Evolutionary conservation across 2,329 filamentous ascomycete genomes (phyloP).

Genomic region (Helotiales sp.): DNA sequence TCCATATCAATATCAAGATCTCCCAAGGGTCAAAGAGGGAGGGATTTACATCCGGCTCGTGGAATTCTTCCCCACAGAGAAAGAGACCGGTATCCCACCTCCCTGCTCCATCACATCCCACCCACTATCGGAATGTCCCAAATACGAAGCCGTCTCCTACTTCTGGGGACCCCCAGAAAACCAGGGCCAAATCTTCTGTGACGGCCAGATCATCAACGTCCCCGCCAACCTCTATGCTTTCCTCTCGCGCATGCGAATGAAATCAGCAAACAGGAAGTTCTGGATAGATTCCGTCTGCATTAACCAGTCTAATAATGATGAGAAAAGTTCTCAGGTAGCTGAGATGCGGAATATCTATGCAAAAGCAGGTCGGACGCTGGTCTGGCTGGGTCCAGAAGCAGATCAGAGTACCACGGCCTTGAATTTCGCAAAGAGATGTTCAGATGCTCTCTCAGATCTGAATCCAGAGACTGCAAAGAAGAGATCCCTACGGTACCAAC

Average conservation of each 20-base stretch:
- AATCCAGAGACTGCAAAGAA: not conserved
- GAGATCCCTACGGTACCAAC: not conserved
- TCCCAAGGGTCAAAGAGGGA: not conserved
- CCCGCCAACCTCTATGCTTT: not conserved
- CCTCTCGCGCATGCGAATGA: not conserved
- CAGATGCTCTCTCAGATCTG: not conserved
- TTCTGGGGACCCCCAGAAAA: slow-evolving; percentile 4
- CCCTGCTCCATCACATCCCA: not conserved
- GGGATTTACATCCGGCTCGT: slow-evolving; percentile 5
- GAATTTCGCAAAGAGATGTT: slow-evolving; percentile 5
- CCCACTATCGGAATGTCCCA: slow-evolving; percentile 1
- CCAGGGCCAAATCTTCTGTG: not conserved
- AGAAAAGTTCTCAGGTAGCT: slow-evolving; percentile 32
- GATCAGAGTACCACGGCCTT: not conserved
- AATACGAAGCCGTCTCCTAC: slow-evolving; percentile 13
- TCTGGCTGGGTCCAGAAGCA: slow-evolving; percentile 1
- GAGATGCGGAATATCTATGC: slow-evolving; percentile 36
- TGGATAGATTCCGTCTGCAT: slow-evolving; percentile 41
- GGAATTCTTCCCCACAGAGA: not conserved
- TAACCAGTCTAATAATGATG: slow-evolving; percentile 31
- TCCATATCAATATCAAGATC: not conserved
- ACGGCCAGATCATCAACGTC: slow-evolving; percentile 8
- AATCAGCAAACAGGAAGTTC: slow-evolving; percentile 12
- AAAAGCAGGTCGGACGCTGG: slow-evolving; percentile 8
- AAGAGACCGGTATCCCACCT: not conserved